These are phyloP conservation scores for Sedum album DNA, from an alignment of 164 flowering plant genomes.

Conservation along the genomic window DNA sequence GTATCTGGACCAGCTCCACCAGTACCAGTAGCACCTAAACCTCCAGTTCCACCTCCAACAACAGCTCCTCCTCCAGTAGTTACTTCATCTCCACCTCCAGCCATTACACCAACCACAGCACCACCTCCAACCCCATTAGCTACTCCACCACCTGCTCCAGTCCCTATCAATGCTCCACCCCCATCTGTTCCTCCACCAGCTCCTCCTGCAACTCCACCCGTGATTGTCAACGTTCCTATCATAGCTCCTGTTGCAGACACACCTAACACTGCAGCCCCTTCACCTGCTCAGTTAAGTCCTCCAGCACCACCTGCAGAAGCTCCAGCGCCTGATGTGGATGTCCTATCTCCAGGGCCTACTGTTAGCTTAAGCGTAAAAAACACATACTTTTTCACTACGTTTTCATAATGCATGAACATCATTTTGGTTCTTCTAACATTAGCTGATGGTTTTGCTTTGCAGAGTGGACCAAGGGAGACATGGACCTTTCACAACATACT, in stretches of 20 bases:
- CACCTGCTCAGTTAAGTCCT: neutral
- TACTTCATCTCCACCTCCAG: too few relatives aligned
- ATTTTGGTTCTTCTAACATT: neutral
- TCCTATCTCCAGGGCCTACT: neutral
- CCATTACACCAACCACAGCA: neutral
- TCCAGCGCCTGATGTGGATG: neutral
- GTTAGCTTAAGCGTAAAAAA: slow-evolving; percentile 4
- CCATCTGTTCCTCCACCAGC: neutral
- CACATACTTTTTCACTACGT: neutral
- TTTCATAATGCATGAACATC: neutral
- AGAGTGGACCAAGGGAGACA: neutral
- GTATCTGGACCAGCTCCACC: neutral
- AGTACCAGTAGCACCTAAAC: neutral
- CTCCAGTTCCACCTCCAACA: slow-evolving; percentile 1
- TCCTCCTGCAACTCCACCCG: neutral
- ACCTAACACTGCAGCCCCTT: neutral
- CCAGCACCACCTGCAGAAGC: neutral
- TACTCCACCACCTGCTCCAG: neutral
- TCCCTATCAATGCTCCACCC: neutral
- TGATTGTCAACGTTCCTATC: slow-evolving; percentile 1
- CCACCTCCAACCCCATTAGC: neutral
- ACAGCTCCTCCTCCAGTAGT: neutral
- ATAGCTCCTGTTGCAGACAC: neutral
- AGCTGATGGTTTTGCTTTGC: neutral
- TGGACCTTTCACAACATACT: neutral